Percentiles rank a stretch among this genome's conserved stretches.
These are phyloP conservation scores for Crithidia thermophila DNA, from an alignment of 208 protist genomes.

Conservation along the genomic window DNA sequence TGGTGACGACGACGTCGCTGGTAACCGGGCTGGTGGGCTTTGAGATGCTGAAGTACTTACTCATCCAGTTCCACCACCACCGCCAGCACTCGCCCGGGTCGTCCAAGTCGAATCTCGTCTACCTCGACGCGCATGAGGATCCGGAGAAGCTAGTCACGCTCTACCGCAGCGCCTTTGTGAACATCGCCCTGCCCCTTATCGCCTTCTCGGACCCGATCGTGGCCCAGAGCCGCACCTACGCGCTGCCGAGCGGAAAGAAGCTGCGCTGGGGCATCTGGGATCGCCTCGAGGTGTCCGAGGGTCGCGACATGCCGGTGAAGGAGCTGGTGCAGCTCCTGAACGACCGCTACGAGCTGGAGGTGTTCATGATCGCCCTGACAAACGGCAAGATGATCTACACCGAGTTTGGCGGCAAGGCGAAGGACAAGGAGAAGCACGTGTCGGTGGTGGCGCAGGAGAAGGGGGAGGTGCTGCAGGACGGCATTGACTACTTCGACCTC, in stretches of 20 bases:
- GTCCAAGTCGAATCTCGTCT: conserved; percentile 6
- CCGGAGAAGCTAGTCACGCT: conserved; percentile 57
- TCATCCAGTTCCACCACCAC: conserved; percentile 52
- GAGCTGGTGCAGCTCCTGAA: conserved; percentile 92
- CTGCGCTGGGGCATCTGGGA: conserved; percentile 97
- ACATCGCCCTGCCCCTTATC: conserved; percentile 97
- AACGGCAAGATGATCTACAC: conserved; percentile 89
- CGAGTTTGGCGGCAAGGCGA: conserved; percentile 76
- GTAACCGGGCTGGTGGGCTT: conserved; percentile 98
- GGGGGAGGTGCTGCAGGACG: conserved; percentile 55
- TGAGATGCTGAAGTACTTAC: conserved; percentile 98
- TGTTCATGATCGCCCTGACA: conserved; percentile 92
- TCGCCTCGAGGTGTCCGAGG: conserved; percentile 95
- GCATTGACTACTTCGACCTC: conserved; percentile 73
- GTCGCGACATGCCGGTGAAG: conserved; percentile 92
- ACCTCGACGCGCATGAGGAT: conserved; percentile 36
- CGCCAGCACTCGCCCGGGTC: conserved; percentile 3
- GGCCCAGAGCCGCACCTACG: conserved; percentile 56
- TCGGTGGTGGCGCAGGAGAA: conserved; percentile 63
- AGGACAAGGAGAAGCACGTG: conserved; percentile 68
- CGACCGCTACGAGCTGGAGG: conserved; percentile 88
- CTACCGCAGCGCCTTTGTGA: conserved; percentile 97
- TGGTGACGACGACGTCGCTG: conserved; percentile 99
- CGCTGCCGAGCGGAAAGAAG: conserved; percentile 48
- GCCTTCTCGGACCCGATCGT: conserved; percentile 96